Conservation (phyloP, 345 rosid species). For the Brassica nigra region DNA sequence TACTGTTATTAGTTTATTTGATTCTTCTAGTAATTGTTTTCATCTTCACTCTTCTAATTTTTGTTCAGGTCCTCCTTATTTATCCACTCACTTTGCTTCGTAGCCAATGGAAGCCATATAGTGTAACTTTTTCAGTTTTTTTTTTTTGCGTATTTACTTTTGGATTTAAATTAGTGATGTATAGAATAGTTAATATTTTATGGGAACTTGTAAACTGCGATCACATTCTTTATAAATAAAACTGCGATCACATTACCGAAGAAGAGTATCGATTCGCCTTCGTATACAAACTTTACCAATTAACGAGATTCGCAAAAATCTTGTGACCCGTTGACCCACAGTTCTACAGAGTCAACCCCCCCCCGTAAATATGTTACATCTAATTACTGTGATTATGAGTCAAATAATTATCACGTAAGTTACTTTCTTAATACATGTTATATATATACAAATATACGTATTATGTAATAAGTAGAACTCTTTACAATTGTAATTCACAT, state of each 20-base stretch:
- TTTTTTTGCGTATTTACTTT: not conserved
- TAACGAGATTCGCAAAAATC: slow-evolving; percentile 21
- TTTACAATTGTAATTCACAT: not conserved
- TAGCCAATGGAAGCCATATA: not conserved
- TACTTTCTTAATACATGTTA: not conserved
- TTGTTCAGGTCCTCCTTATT: not conserved
- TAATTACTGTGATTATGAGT: not conserved
- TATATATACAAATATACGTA: not conserved
- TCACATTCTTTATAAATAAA: not conserved
- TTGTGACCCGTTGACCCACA: slow-evolving; percentile 11
- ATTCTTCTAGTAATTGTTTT: too few species aligned
- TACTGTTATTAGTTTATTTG: too few species aligned
- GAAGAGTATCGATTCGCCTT: slow-evolving; percentile 1
- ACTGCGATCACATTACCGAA: not conserved
- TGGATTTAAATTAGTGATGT: not conserved
- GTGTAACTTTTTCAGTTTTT: not conserved
- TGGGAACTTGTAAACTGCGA: slow-evolving; percentile 16
- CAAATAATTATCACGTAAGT: not conserved
- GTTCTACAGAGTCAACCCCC: slow-evolving; percentile 9
- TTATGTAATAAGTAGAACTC: not conserved
- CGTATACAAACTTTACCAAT: not conserved
- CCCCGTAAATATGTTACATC: not conserved
- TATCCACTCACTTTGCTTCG: not conserved
- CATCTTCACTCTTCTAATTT: not conserved
- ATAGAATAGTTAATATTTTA: not conserved